phyloP scores from a whole-genome alignment of 2,329 filamentous ascomycete genomes.

The Fragosphaeria purpurea region DNA sequence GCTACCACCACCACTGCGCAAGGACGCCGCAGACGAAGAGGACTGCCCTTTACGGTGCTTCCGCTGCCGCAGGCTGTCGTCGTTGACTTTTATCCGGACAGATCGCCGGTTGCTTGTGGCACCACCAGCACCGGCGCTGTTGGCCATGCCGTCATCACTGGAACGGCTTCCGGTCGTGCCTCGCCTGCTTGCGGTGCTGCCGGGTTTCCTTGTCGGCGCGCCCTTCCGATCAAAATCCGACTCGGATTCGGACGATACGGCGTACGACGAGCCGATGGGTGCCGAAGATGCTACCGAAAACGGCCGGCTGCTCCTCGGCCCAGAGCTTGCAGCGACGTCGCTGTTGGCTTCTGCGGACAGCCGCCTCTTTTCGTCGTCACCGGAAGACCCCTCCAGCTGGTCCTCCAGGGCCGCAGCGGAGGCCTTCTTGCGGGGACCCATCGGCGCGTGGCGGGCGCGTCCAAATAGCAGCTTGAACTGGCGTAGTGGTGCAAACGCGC shows the following conservation, averaged over 20 bases:
- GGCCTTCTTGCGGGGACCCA: conserved; percentile 38
- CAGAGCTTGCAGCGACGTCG: conserved; percentile 4
- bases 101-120: conserved; percentile 60
- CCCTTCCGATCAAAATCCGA: conserved; percentile 38
- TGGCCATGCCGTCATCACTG: conserved; percentile 38
- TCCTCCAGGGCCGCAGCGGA: conserved; percentile 68
- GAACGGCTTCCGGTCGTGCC: conserved; percentile 9
- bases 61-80: conserved; percentile 63
- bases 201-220: background rate
- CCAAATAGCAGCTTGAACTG: conserved; percentile 59
- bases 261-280: conserved; percentile 37
- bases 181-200: conserved; percentile 1
- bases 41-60: conserved; percentile 57
- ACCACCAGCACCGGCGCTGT: conserved; percentile 29
- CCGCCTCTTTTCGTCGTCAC: conserved; percentile 8
- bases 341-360: conserved; percentile 1
- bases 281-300: conserved; percentile 37
- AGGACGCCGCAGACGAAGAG: conserved; percentile 20
- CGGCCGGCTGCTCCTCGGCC: conserved; percentile 7
- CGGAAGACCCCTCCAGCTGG: conserved; percentile 58
- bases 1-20: conserved; percentile 19
- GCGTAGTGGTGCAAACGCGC: conserved; percentile 66
- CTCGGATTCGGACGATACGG: conserved; percentile 62
- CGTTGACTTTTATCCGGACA: conserved; percentile 83
- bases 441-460: conserved; percentile 24